phyloP scores from a whole-genome alignment of 768 basidiomycete genomes.

The Lenzites betulinus region DNA sequence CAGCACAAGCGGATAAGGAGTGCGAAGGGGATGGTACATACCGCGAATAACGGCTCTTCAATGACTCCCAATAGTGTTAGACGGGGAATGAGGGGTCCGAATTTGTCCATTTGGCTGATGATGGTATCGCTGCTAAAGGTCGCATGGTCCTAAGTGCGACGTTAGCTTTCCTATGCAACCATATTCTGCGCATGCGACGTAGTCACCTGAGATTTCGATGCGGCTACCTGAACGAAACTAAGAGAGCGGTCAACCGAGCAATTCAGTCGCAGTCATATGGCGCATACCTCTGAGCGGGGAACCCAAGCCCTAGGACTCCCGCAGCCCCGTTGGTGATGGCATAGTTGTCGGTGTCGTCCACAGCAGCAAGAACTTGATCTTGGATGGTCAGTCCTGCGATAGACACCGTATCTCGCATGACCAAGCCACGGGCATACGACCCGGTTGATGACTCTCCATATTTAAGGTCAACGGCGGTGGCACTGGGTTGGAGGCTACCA shows the following conservation, averaged over 20 bases:
- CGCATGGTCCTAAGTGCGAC: neutral
- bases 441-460: slow-evolving; percentile 76
- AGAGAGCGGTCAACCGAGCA: neutral
- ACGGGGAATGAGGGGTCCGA: slow-evolving; percentile 39
- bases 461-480: slow-evolving; percentile 47
- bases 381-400: slow-evolving; percentile 54
- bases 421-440: slow-evolving; percentile 63
- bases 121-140: slow-evolving; percentile 27
- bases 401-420: slow-evolving; percentile 59
- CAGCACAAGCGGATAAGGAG: neutral
- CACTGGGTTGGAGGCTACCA: slow-evolving; percentile 44
- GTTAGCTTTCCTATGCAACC: neutral
- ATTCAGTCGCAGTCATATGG: neutral
- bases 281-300: slow-evolving; percentile 65
- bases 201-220: slow-evolving; percentile 24
- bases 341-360: slow-evolving; percentile 69
- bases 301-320: slow-evolving; percentile 79
- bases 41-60: slow-evolving; percentile 44
- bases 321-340: slow-evolving; percentile 56
- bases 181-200: neutral
- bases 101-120: slow-evolving; percentile 24
- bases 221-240: slow-evolving; percentile 29
- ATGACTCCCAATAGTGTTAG: slow-evolving; percentile 40
- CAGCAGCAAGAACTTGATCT: slow-evolving; percentile 63
- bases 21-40: slow-evolving; percentile 1